phyloP scores from a whole-genome alignment of 2,329 filamentous ascomycete genomes.

The Penicillium sp. region DNA sequence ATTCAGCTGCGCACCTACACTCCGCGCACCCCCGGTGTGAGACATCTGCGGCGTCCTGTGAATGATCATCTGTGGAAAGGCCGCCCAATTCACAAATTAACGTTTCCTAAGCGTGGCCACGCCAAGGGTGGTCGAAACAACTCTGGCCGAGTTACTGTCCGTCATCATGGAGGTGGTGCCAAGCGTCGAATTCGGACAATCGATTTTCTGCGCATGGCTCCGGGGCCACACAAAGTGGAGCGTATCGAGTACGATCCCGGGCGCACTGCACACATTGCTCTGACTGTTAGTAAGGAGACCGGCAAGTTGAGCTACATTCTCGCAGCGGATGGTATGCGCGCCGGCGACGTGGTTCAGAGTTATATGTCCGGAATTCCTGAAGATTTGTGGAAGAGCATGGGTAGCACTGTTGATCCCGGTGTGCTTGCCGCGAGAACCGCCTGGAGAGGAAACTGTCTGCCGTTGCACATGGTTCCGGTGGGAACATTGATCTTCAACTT shows the following conservation, averaged over 20 bases:
- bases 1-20: slow-evolving; percentile 71
- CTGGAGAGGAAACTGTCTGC: slow-evolving; percentile 87
- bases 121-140: slow-evolving; percentile 87
- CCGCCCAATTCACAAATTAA: slow-evolving; percentile 69
- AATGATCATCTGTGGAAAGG: slow-evolving; percentile 98
- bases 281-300: slow-evolving; percentile 66
- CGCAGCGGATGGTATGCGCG: slow-evolving; percentile 86
- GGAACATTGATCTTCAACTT: slow-evolving; percentile 91
- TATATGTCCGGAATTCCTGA: slow-evolving; percentile 82
- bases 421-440: slow-evolving; percentile 90
- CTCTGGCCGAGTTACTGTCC: slow-evolving; percentile 72
- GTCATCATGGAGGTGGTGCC: slow-evolving; percentile 84
- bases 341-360: slow-evolving; percentile 84
- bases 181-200: slow-evolving; percentile 86
- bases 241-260: slow-evolving; percentile 94
- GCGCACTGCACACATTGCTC: slow-evolving; percentile 83
- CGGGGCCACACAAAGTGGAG: slow-evolving; percentile 80
- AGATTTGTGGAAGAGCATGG: slow-evolving; percentile 82
- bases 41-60: slow-evolving; percentile 82
- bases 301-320: slow-evolving; percentile 80
- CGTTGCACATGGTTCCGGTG: slow-evolving; percentile 88
- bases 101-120: slow-evolving; percentile 85
- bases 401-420: slow-evolving; percentile 84
- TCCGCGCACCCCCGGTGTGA: slow-evolving; percentile 81
- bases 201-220: slow-evolving; percentile 70